These are phyloP conservation scores for Euphorbia celastroides DNA, from an alignment of 441 rosid species.

Conservation along the genomic window DNA sequence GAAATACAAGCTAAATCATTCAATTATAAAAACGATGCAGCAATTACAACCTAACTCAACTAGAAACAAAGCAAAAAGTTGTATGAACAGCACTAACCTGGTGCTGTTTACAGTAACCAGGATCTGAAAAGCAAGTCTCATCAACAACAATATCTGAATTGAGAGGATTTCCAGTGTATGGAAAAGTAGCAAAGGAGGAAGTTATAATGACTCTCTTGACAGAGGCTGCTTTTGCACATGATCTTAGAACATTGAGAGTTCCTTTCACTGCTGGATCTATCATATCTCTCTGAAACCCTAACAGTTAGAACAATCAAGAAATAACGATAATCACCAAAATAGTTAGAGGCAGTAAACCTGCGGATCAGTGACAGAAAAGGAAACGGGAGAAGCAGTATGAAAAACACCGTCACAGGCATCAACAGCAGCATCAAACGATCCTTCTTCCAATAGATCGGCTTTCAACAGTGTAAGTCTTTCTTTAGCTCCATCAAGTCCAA, in stretches of 20 bases:
- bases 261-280: conserved; percentile 61
- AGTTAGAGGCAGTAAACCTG: conserved; percentile 19
- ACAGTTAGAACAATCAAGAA: too few relatives aligned
- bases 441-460: conserved; percentile 31
- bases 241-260: conserved; percentile 35
- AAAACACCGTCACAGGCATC: conserved; percentile 27
- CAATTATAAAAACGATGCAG: background rate
- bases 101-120: conserved; percentile 27
- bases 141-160: conserved; percentile 38
- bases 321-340: too few relatives aligned
- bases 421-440: too few relatives aligned
- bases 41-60: too few relatives aligned
- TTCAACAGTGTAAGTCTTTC: conserved; percentile 40
- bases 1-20: background rate
- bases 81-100: conserved; percentile 26
- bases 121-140: conserved; percentile 63
- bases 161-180: conserved; percentile 26
- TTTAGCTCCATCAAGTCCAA: too few relatives aligned
- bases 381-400: conserved; percentile 31
- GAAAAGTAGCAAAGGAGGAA: conserved; percentile 39
- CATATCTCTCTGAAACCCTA: conserved; percentile 44
- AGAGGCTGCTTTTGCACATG: conserved; percentile 41
- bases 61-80: too few relatives aligned
- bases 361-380: conserved; percentile 19
- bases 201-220: conserved; percentile 42